Conservation (phyloP, 73 alveolate species). For the Paramecium primaurelia region DNA sequence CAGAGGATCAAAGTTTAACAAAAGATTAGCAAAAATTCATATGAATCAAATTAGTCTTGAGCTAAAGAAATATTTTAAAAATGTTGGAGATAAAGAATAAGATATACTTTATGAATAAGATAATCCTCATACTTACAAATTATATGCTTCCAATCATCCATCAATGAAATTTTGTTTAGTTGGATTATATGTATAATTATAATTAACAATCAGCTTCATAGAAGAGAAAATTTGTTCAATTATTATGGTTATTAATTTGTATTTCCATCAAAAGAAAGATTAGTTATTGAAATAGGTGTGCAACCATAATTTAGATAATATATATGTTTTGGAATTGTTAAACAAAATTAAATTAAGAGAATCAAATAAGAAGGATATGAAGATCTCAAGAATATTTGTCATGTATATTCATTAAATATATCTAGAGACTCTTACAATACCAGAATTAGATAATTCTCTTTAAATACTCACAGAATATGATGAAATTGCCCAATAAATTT, state of each 20-base stretch:
- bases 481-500: constrained; percentile 4
- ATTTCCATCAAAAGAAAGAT: constrained; percentile 4
- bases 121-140: constrained; percentile 37
- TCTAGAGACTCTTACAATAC: constrained; percentile 1
- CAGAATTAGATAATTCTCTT: not conserved
- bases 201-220: not conserved
- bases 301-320: not conserved
- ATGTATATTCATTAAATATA: not conserved
- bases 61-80: not conserved
- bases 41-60: not conserved
- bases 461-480: constrained; percentile 16
- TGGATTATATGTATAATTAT: not conserved
- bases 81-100: constrained; percentile 9
- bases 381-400: constrained; percentile 28
- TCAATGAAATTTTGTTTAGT: constrained; percentile 11
- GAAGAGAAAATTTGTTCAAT: constrained; percentile 23
- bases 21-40: not conserved
- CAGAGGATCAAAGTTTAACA: not conserved
- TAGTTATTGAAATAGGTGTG: constrained; percentile 29
- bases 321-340: constrained; percentile 11
- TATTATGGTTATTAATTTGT: constrained; percentile 25
- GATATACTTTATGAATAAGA: not conserved
- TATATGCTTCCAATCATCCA: constrained; percentile 15
- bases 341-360: not conserved
- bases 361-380: constrained; percentile 33